These are phyloP conservation scores for Phoenix dactylifera DNA, from an alignment of 176 grass and related monocot species.

Conservation along the genomic window DNA sequence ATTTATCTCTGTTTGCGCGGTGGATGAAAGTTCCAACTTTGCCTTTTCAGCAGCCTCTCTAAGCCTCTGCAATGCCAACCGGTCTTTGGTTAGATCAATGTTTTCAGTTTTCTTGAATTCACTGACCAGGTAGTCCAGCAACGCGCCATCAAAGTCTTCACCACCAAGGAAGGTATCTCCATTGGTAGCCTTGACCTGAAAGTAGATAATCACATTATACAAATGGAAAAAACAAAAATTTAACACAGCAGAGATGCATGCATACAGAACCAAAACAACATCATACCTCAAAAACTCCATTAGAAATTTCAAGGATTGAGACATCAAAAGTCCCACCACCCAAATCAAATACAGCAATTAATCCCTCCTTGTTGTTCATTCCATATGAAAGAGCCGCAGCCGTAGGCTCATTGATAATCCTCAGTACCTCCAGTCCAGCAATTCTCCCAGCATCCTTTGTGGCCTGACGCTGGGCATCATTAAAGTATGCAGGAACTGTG, in stretches of 20 bases:
- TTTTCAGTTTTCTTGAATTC: conserved; percentile 90
- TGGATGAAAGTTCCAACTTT: conserved; percentile 93
- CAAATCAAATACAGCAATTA: conserved; percentile 97
- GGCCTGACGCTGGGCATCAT: conserved; percentile 86
- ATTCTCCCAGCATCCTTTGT: conserved; percentile 94
- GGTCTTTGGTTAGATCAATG: conserved; percentile 85
- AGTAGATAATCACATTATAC: conserved; percentile 16
- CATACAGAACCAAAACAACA: too few species aligned
- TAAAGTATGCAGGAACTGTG: conserved; percentile 85
- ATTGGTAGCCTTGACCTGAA: conserved; percentile 95
- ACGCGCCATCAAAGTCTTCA: conserved; percentile 80
- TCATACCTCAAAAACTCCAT: conserved; percentile 94
- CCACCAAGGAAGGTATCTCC: conserved; percentile 99
- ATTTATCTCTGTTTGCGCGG: conserved; percentile 86
- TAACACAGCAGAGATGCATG: background rate
- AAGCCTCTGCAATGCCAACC: conserved; percentile 77
- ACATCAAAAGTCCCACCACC: conserved; percentile 99
- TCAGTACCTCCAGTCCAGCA: conserved; percentile 80
- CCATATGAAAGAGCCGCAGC: conserved; percentile 95
- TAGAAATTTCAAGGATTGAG: conserved; percentile 87
- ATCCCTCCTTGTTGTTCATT: conserved; percentile 99
- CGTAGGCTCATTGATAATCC: conserved; percentile 98
- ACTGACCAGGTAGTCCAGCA: conserved; percentile 77
- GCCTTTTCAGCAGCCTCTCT: conserved; percentile 99
- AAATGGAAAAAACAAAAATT: background rate